Evolutionary conservation across 495 filamentous ascomycete species (phyloP), one percentile per base, ranked within the genome.

Genomic region (Massariosphaeria phaeospora): DNA sequence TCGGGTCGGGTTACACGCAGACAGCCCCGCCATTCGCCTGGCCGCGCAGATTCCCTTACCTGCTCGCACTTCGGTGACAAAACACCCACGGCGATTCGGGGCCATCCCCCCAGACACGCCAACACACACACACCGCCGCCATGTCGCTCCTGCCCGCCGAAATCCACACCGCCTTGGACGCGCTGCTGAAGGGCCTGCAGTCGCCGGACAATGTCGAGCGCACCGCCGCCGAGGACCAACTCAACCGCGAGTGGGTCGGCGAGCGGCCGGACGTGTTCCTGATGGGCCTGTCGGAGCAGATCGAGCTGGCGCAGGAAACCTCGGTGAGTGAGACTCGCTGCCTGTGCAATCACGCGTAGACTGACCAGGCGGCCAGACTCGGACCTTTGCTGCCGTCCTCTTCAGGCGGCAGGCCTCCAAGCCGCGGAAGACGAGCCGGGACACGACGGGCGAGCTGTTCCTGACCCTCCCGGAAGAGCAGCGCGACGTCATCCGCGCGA

Each of bases 221-320:
- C 61, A 80, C 84, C 27, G 82, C 86, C 66, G 90, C 91, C 42
- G 94, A 99, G 72, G 88, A 91, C 43, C 83, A 88, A 67, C 73
- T 99, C 55, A 88, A 86, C 66, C 85, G 81, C 70, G 86, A 90
- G 70, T 99, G 93, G 93, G 83, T 89, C 33, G 76, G 74, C 46
- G 77, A 78, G 17, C 79, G 84, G 35, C 91, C 94, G 30, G 90
- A 95, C 60, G 76, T 93, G 55, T 73, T 97, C 31, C 72, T 99
- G 69, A 89, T 96, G 85, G 94, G 90, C 50, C 72, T 99, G 61
- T 89, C 84, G 17, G 94, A 99, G 71, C 91, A 97, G 72, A 85
- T 95, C 63, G 80, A 84, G 61, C 80, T 75, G 15, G 77, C 85
- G 18, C 75, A 79, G 56, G 84, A 90, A 62, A 64, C 83, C 48